Conservation (phyloP, 2,329 filamentous ascomycete genomes). For the Eurotiales sp. region DNA sequence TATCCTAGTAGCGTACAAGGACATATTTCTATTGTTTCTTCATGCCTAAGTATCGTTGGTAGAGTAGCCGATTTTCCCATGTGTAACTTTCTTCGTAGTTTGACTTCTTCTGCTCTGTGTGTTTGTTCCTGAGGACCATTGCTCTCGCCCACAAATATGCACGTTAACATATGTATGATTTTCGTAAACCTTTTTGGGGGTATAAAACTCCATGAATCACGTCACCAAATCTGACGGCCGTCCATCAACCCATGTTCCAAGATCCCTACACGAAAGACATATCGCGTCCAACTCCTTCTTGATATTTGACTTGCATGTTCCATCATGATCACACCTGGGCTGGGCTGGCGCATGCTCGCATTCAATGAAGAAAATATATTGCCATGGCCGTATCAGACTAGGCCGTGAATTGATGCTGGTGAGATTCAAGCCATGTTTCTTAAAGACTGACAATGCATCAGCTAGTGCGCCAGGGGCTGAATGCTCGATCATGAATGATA, state of each 20-base stretch:
- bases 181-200: too few species aligned
- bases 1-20: neutral
- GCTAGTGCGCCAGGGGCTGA: conserved; percentile 75
- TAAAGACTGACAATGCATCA: conserved; percentile 75
- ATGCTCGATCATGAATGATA: conserved; percentile 81
- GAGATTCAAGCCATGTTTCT: conserved; percentile 68
- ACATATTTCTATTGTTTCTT: neutral
- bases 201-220: too few species aligned
- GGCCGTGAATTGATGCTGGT: conserved; percentile 89
- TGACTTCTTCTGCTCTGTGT: too few species aligned
- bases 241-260: conserved; percentile 41
- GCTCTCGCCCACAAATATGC: too few species aligned
- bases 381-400: conserved; percentile 69
- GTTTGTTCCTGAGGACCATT: too few species aligned
- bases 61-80: too few species aligned
- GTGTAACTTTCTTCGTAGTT: too few species aligned
- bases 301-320: conserved; percentile 26
- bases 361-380: conserved; percentile 94
- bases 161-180: too few species aligned
- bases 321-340: conserved; percentile 25
- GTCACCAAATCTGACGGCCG: conserved; percentile 7
- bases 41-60: neutral
- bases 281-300: conserved; percentile 31
- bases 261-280: conserved; percentile 36
- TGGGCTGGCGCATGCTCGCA: conserved; percentile 57